Evolutionary conservation across 495 filamentous ascomycete genomes (phyloP), one percentile per base, ranked within the genome.

Genomic region (Elasticomyces elasticus): DNA sequence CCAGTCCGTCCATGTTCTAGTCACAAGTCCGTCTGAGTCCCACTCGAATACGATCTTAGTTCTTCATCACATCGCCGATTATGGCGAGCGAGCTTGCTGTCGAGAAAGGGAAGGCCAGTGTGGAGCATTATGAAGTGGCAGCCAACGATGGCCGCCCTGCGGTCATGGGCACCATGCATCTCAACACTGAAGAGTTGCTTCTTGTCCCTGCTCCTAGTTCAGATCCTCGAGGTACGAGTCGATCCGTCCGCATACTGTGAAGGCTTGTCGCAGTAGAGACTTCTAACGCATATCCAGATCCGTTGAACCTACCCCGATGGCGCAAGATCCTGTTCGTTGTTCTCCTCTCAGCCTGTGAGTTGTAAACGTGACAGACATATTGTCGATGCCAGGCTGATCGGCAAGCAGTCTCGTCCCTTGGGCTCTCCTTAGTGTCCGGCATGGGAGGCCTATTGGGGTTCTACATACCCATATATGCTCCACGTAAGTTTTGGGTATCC

Each of bases 251-350:
- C 10, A 7, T 19, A 43, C 6, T 15, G 6, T 5, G 5, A 22
- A 15, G 13, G 10, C 20, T 15, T 43, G 13, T n/a, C 10, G 13
- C 40, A n/a, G n/a, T n/a, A n/a, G n/a, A n/a, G n/a, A n/a, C n/a
- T n/a, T n/a, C n/a, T 43, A 43, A 43, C 40, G 40, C n/a, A 5
- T 6, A 7, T 43, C 40, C 31, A 59, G 56, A 60, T 38, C 57
- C 57, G 15, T 26, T 55, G 19, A 60, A 60, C 28, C 13, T 60
- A 37, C 9, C 51, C 13, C 48, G 40, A 19, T 51, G 22, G 44
- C 43, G 46, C 2, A 60, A 60, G 46, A 51, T 55, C 25, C 17
- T 60, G 1, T 51, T 55, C 46, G 47, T 60, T 10, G 49, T 58
- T 13, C 43, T 52, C 13, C 31, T 52, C 5, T 52, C 49, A 11